Base-by-base conservation (phyloP, 257 asterid species). In the Anisodus acutangulus region DNA sequence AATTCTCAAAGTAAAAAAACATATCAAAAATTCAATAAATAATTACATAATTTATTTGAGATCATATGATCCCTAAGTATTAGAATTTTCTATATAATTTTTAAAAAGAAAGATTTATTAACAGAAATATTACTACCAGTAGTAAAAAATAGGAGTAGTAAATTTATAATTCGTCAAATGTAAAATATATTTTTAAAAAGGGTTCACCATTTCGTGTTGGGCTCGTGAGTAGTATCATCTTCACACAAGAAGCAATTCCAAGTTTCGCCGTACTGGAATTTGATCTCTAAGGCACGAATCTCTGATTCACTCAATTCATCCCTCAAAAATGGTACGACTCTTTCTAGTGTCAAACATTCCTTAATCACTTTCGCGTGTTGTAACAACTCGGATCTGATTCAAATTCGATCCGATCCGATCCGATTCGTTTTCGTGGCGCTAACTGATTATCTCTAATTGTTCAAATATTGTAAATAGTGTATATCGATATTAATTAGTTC, bases 241-340 rank as follows among this genome's bases (percentile, higher is more conserved):
- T 1, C 58, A 11, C 59, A 17, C 81, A 13, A 15, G 15, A 12
- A 49, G 6, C 81, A 74, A 19, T 47, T 49, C 62, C 81, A 43
- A 80, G 39, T 80, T 64, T 31, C 35, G 35, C 35, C 35, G 35
- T 31, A 31, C 35, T 31, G 35, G 35, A 31, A 31, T 31, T 31
- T 31, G 35, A 31, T 31, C 35, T 31, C 35, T 31, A 68, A 87
- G 89, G 86, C 59, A 72, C 79, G 74, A 66, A 55, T 31, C 41
- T 64, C 39, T 51, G 82, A 58, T n/a, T 8, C 4, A 63, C 45
- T 80, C 41, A 60, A 57, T 31, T 31, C 35, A 31, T 31, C 35
- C 35, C 35, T 31, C 2, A 31, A 31, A 80, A 81, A 86, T 89
- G 91, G 90, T 86, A 66, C 35, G 35, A 31, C 35, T 31, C 35